These are phyloP conservation scores for Quercus ilex DNA, from an alignment of 306 rosid species.

Conservation along the genomic window DNA sequence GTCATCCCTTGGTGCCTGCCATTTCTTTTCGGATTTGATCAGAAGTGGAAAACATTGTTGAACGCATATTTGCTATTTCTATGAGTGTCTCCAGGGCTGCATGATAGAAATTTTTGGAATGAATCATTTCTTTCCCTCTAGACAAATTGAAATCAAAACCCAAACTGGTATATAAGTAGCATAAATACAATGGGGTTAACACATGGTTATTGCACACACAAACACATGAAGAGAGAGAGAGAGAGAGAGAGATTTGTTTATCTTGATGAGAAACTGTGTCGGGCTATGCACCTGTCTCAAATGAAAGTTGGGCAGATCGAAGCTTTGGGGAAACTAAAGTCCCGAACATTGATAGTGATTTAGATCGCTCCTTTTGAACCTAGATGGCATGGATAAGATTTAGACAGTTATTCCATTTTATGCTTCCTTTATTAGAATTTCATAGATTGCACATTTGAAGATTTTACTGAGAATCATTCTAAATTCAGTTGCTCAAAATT, in stretches of 20 bases:
- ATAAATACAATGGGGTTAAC: not conserved
- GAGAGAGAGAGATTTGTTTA: not conserved
- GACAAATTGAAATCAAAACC: not conserved
- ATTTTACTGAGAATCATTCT: not conserved
- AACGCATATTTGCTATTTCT: conserved; percentile 72
- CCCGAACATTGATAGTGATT: conserved; percentile 66
- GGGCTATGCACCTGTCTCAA: conserved; percentile 58
- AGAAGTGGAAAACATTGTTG: conserved; percentile 48
- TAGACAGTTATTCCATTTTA: conserved; percentile 8
- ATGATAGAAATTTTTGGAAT: conserved; percentile 20
- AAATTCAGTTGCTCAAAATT: conserved; percentile 5
- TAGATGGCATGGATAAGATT: conserved; percentile 23
- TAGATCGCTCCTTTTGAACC: conserved; percentile 65
- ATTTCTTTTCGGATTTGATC: conserved; percentile 46
- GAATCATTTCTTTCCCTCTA: conserved; percentile 13
- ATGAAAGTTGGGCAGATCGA: conserved; percentile 76
- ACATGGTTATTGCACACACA: no score
- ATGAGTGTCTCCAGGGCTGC: conserved; percentile 74
- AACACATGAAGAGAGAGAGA: not conserved
- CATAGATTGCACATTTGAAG: not conserved
- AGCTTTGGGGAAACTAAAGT: conserved; percentile 88
- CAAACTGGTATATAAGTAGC: not conserved
- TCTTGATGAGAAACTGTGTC: not conserved
- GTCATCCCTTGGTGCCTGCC: conserved; percentile 45
- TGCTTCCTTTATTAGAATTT: not conserved